Conservation (phyloP, 768 basidiomycete genomes). For the Termitomyces sp. region DNA sequence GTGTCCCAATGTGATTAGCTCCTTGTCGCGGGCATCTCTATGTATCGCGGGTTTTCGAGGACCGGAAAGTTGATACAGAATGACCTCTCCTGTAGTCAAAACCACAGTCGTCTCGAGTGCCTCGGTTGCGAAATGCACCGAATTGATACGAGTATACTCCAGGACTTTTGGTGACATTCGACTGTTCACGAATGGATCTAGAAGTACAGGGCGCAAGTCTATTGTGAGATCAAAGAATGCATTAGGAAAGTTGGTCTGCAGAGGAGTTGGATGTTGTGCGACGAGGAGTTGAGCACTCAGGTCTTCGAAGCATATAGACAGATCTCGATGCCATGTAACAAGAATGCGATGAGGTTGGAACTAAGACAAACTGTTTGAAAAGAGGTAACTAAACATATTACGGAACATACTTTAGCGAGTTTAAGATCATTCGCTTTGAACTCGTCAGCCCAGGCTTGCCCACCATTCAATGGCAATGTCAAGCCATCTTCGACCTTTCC, state of each 20-base stretch:
- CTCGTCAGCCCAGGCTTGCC: constrained; percentile 53
- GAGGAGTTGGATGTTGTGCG: constrained; percentile 36
- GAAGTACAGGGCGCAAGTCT: constrained; percentile 45
- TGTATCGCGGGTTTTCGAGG: constrained; percentile 12
- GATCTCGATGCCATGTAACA: constrained; percentile 57
- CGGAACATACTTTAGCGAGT: constrained; percentile 44
- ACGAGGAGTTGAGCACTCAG: constrained; percentile 64
- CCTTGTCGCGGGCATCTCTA: constrained; percentile 32
- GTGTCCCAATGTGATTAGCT: constrained; percentile 51
- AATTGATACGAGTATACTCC: constrained; percentile 31
- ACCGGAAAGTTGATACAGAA: constrained; percentile 40
- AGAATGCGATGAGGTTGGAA: constrained; percentile 62
- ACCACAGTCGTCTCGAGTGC: constrained; percentile 54
- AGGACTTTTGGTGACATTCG: constrained; percentile 20
- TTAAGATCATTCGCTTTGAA: constrained; percentile 43
- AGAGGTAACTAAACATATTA: not conserved
- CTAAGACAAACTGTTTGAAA: constrained; percentile 23
- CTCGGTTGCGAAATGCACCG: constrained; percentile 46
- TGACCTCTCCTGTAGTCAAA: constrained; percentile 49
- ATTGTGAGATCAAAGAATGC: constrained; percentile 57
- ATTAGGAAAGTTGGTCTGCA: constrained; percentile 62
- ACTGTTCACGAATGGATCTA: constrained; percentile 33
- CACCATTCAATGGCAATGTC: constrained; percentile 40
- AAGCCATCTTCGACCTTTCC: constrained; percentile 16
- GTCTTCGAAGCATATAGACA: constrained; percentile 69